Evolutionary conservation across 2,329 filamentous ascomycete genomes (phyloP).

Genomic region (Periconia macrospinosa): DNA sequence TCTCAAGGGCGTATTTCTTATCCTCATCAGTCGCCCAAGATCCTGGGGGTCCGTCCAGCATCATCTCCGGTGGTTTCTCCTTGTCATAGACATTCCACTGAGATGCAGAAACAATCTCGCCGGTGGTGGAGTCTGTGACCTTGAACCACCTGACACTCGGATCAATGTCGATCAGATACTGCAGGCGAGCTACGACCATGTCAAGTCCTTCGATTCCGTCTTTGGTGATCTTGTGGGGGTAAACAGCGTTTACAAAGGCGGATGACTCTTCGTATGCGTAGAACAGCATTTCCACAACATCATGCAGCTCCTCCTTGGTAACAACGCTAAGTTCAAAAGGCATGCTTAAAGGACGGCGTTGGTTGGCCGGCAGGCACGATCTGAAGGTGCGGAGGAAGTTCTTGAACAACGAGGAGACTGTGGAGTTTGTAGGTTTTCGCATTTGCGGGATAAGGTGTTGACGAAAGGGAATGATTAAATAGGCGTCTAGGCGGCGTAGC

Average conservation of each 20-base stretch:
- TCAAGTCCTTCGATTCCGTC: constrained; percentile 1
- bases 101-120: constrained; percentile 5
- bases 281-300: constrained; percentile 2
- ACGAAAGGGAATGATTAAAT: not conserved
- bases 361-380: not conserved
- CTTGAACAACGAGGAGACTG: not conserved
- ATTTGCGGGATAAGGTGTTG: not conserved
- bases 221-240: constrained; percentile 4
- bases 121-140: constrained; percentile 7
- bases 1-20: constrained; percentile 4
- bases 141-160: constrained; percentile 6
- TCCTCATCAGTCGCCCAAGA: constrained; percentile 5
- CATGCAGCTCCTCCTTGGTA: not conserved
- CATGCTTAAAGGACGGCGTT: not conserved
- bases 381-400: not conserved
- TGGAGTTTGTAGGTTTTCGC: not conserved
- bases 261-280: constrained; percentile 1
- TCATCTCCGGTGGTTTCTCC: constrained; percentile 4
- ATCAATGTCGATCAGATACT: constrained; percentile 4
- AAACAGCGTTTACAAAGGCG: constrained; percentile 4
- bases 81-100: constrained; percentile 5
- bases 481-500: not conserved
- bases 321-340: not conserved
- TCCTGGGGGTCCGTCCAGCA: constrained; percentile 4
- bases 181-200: constrained; percentile 2